Percentiles rank a stretch among this genome's conserved stretches.
phyloP scores from a whole-genome alignment of 129 eudicot genomes.

The Flaveria brownii region DNA sequence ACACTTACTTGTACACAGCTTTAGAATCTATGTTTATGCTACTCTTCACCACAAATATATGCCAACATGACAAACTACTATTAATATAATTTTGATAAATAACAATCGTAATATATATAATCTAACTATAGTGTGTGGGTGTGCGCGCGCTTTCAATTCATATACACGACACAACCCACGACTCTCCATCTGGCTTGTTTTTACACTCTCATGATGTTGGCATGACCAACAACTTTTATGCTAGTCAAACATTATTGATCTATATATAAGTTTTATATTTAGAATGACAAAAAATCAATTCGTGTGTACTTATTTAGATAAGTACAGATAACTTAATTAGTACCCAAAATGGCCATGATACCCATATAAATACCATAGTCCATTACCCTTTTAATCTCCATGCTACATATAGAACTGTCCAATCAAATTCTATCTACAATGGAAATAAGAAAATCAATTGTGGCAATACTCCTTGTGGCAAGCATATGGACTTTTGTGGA shows the following conservation, averaged over 20 bases:
- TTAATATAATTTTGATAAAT: no score
- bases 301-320: background rate
- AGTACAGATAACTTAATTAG: background rate
- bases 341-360: background rate
- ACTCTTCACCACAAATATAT: no score
- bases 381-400: background rate
- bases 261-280: background rate
- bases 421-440: background rate
- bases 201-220: no score
- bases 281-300: background rate
- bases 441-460: conserved; percentile 4
- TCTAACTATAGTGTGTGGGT: no score
- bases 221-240: background rate
- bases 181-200: no score
- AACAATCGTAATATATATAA: no score
- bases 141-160: no score
- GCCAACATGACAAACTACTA: no score
- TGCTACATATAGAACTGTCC: background rate
- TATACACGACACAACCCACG: no score
- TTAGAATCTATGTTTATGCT: no score
- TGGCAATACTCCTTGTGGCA: conserved; percentile 13
- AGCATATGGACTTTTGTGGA: conserved; percentile 5
- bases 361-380: background rate
- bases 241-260: background rate
- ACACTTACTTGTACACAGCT: no score